Conservation (phyloP, 83 land plant genomes). For the Isoetes engelmannii region DNA sequence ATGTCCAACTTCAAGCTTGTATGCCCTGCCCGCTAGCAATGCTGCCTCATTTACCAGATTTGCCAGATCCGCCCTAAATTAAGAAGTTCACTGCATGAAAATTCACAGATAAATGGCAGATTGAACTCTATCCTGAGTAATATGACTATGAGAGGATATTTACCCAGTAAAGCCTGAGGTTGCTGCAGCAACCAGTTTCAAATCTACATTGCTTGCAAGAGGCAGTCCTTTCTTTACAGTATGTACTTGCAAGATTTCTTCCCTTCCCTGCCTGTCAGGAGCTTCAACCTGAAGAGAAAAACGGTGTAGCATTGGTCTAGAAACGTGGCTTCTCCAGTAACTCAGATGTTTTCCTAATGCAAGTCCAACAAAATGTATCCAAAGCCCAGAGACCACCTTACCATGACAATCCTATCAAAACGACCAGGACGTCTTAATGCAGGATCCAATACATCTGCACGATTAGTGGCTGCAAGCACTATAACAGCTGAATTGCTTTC, state of each 20-base stretch:
- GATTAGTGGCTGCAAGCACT: constrained; percentile 97
- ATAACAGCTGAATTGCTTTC: constrained; percentile 94
- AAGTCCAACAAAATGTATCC: no score
- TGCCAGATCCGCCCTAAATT: constrained; percentile 95
- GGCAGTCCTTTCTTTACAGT: constrained; percentile 82
- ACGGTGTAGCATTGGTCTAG: no score
- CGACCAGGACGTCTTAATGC: constrained; percentile 96
- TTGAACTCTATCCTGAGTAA: no score
- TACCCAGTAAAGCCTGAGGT: constrained; percentile 96
- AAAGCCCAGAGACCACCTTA: constrained; percentile 8
- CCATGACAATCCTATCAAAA: constrained; percentile 96
- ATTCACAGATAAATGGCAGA: not conserved
- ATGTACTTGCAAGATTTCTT: constrained; percentile 85
- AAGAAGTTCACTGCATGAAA: constrained; percentile 10
- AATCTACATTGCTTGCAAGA: constrained; percentile 61
- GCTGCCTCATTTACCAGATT: constrained; percentile 99
- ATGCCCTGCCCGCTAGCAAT: constrained; percentile 81
- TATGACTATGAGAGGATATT: not conserved
- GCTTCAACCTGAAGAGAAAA: constrained; percentile 70
- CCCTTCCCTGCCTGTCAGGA: constrained; percentile 88
- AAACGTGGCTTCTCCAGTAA: no score
- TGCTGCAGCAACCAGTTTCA: constrained; percentile 76
- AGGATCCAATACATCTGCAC: constrained; percentile 95
- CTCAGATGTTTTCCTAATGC: no score
- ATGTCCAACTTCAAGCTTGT: constrained; percentile 73